A percentile compares a stretch with the other conserved stretches of the same genome.
Evolutionary conservation across 1,284 basidiomycete genomes (phyloP).

Genomic region (Apiotrichum laibachii): DNA sequence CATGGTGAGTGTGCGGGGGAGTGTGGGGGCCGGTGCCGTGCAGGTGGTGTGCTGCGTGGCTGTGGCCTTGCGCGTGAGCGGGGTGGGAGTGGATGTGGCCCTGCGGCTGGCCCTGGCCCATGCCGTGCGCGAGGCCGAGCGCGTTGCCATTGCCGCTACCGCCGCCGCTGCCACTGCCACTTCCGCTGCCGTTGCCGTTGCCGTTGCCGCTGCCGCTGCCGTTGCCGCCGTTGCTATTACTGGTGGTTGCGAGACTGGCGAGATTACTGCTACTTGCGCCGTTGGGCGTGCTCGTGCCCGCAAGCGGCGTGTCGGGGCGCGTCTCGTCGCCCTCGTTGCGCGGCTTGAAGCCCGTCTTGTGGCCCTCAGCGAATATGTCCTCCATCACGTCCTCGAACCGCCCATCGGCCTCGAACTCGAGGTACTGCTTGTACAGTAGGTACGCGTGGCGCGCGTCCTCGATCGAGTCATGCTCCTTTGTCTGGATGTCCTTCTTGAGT

Average conservation of each 20-base stretch:
- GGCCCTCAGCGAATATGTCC: slow-evolving; percentile 59
- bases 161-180: background rate
- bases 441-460: slow-evolving; percentile 90
- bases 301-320: background rate
- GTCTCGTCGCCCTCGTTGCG: slow-evolving; percentile 10
- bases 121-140: slow-evolving; percentile 1
- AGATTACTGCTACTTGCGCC: too few relatives aligned
- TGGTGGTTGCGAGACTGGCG: too few relatives aligned
- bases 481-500: slow-evolving; percentile 85
- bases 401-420: slow-evolving; percentile 70
- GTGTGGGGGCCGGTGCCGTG: background rate
- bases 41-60: too few relatives aligned
- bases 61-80: background rate
- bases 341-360: slow-evolving; percentile 31
- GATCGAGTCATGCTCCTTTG: slow-evolving; percentile 91
- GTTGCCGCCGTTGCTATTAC: too few relatives aligned
- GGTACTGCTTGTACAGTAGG: slow-evolving; percentile 79
- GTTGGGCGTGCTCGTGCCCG: background rate
- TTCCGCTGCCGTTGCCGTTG: background rate
- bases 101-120: background rate
- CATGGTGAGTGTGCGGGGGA: background rate
- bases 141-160: background rate
- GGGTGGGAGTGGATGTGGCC: background rate
- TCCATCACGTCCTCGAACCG: slow-evolving; percentile 86
- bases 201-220: background rate